Evolutionary conservation across 768 basidiomycete genomes (phyloP), one percentile per base, ranked within the genome.

Genomic region (Tephrocybe rancida): DNA sequence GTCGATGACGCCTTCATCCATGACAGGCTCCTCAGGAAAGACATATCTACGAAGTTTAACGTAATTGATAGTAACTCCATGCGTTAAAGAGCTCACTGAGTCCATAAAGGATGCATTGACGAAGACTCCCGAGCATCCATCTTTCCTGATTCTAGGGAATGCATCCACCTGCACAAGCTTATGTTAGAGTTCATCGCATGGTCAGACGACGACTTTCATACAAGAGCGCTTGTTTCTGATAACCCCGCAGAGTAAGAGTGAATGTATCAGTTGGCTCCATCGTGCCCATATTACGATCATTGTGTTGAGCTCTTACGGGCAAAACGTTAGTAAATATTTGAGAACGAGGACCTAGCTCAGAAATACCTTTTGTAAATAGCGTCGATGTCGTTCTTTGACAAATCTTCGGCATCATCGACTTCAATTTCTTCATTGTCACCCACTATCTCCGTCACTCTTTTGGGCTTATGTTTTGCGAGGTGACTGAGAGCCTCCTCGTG

Each of bases 71-170:
- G 9, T 24, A 32, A 10, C 29, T n/a, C 35, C n/a, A 24, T 50
- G 6, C 27, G 47, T 38, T 14, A 22, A 10, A 50, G 8, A 47
- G 50, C 52, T 38, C 65, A 98, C 93, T 92, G 84, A 74, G 88
- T 88, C 95, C 95, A 98, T 7, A 98, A 70, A 2, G 96, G 96
- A 68, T 98, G 93, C 81, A 98, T 86, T 4, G 88, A 90, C 14
- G 67, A 75, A 13, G 80, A 80, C 64, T 86, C 81, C 49, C 88
- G 80, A 59, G 84, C 90, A 50, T 88, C 84, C 57, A 78, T 75
- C 18, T 84, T 77, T 3, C 90, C 90, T 2, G 79, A 82, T 71
- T 98, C 96, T 48, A 94, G 76, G 2, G 90, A 88, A 59, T 85
- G 74, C 95, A 97, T 95, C 95, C 95, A 98, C 32, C 91, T 92